phyloP scores from a whole-genome alignment of 371 early-diverging fungal species.

The Syncephalastrum contaminatum region DNA sequence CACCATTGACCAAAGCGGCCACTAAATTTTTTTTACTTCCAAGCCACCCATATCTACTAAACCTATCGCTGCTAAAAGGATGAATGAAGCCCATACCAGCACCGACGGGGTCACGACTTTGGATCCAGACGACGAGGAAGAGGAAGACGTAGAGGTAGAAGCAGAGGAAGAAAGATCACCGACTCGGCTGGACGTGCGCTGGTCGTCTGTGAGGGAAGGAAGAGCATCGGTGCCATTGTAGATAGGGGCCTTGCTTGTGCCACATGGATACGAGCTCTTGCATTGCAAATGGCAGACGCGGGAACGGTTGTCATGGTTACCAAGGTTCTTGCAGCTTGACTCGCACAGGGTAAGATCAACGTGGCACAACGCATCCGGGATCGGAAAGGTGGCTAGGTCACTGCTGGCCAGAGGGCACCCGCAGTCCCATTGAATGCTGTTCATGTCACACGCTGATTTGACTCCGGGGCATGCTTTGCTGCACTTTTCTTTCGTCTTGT shows the following conservation, averaged over 20 bases:
- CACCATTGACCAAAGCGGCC: constrained; percentile 73
- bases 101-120: too few relatives aligned
- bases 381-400: constrained; percentile 4
- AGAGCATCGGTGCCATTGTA: constrained; percentile 3
- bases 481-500: neutral
- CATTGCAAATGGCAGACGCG: constrained; percentile 10
- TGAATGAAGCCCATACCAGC: neutral
- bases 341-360: constrained; percentile 9
- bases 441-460: constrained; percentile 1
- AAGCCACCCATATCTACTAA: constrained; percentile 1
- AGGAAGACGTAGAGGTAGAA: neutral
- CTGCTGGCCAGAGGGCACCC: constrained; percentile 2
- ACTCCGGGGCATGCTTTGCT: neutral
- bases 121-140: neutral
- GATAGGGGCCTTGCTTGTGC: constrained; percentile 4
- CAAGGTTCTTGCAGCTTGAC: constrained; percentile 6
- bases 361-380: constrained; percentile 8
- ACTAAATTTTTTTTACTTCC: constrained; percentile 60
- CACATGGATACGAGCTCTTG: constrained; percentile 8
- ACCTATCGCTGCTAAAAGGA: neutral
- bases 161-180: neutral
- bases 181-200: too few relatives aligned
- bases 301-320: constrained; percentile 6
- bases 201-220: too few relatives aligned
- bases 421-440: constrained; percentile 5